Percentiles rank a stretch among this genome's conserved stretches.
phyloP scores from a whole-genome alignment of 306 rosid genomes.

The Lotus japonicus region DNA sequence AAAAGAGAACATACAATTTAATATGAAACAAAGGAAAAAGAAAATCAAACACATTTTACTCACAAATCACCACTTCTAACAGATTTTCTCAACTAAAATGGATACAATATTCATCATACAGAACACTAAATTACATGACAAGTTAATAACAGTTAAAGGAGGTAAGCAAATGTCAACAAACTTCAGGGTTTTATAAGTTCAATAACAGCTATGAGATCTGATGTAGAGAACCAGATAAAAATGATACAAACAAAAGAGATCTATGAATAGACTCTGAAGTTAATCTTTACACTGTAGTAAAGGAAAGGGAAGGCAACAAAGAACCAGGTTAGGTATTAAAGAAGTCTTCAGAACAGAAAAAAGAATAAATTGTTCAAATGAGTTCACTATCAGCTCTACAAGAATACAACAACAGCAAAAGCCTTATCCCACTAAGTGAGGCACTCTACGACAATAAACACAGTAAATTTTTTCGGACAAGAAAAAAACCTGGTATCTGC shows the following conservation, averaged over 20 bases:
- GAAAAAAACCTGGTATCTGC: slow-evolving; percentile 83
- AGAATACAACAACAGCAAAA: too few species aligned
- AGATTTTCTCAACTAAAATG: not conserved
- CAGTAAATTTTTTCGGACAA: slow-evolving; percentile 15
- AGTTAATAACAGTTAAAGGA: not conserved
- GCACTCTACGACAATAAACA: not conserved
- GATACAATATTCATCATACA: not conserved
- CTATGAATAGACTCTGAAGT: not conserved
- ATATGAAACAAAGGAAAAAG: not conserved
- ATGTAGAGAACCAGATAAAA: not conserved
- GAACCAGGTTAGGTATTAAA: not conserved
- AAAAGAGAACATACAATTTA: not conserved
- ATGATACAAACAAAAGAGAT: not conserved
- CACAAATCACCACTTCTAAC: not conserved
- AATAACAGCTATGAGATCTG: not conserved
- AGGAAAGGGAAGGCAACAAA: not conserved
- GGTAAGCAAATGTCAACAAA: not conserved
- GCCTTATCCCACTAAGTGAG: too few species aligned
- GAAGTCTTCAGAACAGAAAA: not conserved
- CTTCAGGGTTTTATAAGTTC: not conserved
- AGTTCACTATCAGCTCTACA: not conserved
- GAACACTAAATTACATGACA: slow-evolving; percentile 5
- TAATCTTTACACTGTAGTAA: not conserved
- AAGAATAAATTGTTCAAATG: not conserved
- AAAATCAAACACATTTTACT: not conserved